Percentiles rank a stretch among this genome's conserved stretches.
Evolutionary conservation across 768 basidiomycete species (phyloP).

Genomic region (Auriculariales sp.): DNA sequence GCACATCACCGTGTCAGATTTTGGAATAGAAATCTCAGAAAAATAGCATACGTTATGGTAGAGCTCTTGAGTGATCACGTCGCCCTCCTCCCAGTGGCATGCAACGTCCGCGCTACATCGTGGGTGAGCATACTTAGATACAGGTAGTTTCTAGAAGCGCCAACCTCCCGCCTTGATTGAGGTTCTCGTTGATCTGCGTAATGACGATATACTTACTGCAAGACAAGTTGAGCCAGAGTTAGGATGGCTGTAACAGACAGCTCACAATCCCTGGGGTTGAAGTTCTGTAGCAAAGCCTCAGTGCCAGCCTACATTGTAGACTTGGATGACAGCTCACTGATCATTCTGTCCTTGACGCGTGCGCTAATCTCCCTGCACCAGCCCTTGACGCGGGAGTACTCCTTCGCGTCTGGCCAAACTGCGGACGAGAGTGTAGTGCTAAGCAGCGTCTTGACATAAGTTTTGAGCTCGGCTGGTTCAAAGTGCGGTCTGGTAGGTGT

Average conservation of each 20-base stretch:
- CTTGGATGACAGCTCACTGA: slow-evolving; percentile 21
- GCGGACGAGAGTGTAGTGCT: slow-evolving; percentile 49
- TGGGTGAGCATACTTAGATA: slow-evolving; percentile 3
- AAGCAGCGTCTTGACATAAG: slow-evolving; percentile 73
- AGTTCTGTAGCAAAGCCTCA: slow-evolving; percentile 32
- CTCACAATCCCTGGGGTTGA: slow-evolving; percentile 71
- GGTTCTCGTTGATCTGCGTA: slow-evolving; percentile 74
- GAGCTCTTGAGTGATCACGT: slow-evolving; percentile 64
- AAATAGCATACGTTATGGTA: slow-evolving; percentile 51
- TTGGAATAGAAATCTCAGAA: slow-evolving; percentile 4
- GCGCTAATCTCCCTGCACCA: slow-evolving; percentile 81
- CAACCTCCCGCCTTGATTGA: slow-evolving; percentile 74
- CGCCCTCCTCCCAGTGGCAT: slow-evolving; percentile 82
- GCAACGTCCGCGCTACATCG: slow-evolving; percentile 55
- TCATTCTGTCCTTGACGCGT: slow-evolving; percentile 73
- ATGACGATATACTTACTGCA: slow-evolving; percentile 74
- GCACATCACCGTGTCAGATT: slow-evolving; percentile 8
- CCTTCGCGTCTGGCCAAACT: slow-evolving; percentile 53
- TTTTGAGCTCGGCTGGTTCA: slow-evolving; percentile 55
- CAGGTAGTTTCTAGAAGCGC: slow-evolving; percentile 12
- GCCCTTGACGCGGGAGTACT: slow-evolving; percentile 50
- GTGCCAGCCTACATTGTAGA: not conserved
- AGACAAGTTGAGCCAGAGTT: slow-evolving; percentile 6
- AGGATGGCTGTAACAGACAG: slow-evolving; percentile 10
- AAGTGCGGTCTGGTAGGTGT: slow-evolving; percentile 48